Evolutionary conservation across 305 asterid species (phyloP), one percentile per base, ranked within the genome.

Genomic region (Ilex paraguariensis): DNA sequence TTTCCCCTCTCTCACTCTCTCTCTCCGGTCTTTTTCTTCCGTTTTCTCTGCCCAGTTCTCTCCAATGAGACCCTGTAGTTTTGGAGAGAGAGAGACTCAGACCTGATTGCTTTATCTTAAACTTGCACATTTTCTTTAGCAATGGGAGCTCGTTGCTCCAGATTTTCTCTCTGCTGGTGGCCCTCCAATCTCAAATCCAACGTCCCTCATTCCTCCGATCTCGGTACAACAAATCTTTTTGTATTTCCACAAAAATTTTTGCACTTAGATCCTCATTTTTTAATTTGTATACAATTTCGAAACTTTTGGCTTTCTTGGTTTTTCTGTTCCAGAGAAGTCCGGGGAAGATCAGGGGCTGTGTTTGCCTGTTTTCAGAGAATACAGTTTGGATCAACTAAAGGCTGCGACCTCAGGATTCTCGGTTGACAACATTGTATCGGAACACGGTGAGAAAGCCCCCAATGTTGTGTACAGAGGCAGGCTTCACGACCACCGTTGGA

Each of bases 81-180:
- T 39, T 12, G 12, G 36, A 31, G 51, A 31, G 68, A 39, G 28
- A 44, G 15, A 53, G 45, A 17, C 14, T 10, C 28, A 56, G 56
- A 62, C 31, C 40, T 31, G 56, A 65, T 36, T 14, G 32, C 52
- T 30, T 46, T 44, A 14, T 60, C 39, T 54, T 15, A 13, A n/a
- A 3, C 12, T 50, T 5, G 50, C 39, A 4, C 1, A 4, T 14
- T n/a, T 17, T 13, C 12, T 48, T 9, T 45, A 51, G 55, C 59
- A 52, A 79, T 76, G 85, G 82, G 85, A 62, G 82, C 75, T 67
- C 73, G 82, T 63, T 79, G 85, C 69, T 75, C 85, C 59, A 73
- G 68, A 52, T 62, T 76, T 40, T 76, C 73, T 50, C 64, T 67
- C 56, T 80, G 80, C 62, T 73, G 73, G 64, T 72, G 75, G 75